Percentiles rank a stretch among this genome's conserved stretches.
phyloP scores from a whole-genome alignment of 2,329 filamentous ascomycete species.

The Byssoonygena ceratinophila region DNA sequence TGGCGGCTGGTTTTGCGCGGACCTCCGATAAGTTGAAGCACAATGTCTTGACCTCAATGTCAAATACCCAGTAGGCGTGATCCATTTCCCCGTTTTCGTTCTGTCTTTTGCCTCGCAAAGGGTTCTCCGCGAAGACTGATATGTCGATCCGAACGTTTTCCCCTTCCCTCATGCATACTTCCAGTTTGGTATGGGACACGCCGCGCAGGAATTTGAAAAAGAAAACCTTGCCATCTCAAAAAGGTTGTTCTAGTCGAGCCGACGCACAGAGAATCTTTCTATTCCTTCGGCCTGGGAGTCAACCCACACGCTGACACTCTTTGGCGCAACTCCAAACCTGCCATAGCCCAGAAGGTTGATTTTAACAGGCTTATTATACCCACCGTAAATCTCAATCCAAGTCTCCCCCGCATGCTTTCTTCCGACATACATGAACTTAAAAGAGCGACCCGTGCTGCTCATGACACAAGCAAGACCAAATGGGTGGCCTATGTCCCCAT shows the following conservation, averaged over 20 bases:
- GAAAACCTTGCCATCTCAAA: constrained; percentile 40
- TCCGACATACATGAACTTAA: constrained; percentile 55
- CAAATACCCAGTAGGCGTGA: too few relatives aligned
- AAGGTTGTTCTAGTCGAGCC: not conserved
- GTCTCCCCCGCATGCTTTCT: constrained; percentile 46
- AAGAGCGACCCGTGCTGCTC: constrained; percentile 39
- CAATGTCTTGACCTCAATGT: too few relatives aligned
- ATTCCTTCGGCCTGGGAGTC: constrained; percentile 45
- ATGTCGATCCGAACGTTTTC: too few relatives aligned
- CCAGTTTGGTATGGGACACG: too few relatives aligned
- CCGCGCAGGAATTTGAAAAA: not conserved
- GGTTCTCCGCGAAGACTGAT: too few relatives aligned
- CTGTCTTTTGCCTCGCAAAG: too few relatives aligned
- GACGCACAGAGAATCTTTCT: constrained; percentile 28
- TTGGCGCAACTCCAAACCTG: constrained; percentile 44
- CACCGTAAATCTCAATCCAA: constrained; percentile 54
- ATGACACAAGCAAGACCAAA: constrained; percentile 49
- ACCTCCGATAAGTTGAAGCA: not conserved
- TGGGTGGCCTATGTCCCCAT: constrained; percentile 42
- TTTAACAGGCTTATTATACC: constrained; percentile 44
- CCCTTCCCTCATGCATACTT: too few relatives aligned
- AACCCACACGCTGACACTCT: constrained; percentile 54
- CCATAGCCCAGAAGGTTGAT: constrained; percentile 53
- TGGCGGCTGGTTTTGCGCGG: not conserved
- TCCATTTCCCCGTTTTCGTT: too few relatives aligned